Base-by-base conservation (phyloP, 2,329 filamentous ascomycete genomes). In the Tolypocladium pustulatum region DNA sequence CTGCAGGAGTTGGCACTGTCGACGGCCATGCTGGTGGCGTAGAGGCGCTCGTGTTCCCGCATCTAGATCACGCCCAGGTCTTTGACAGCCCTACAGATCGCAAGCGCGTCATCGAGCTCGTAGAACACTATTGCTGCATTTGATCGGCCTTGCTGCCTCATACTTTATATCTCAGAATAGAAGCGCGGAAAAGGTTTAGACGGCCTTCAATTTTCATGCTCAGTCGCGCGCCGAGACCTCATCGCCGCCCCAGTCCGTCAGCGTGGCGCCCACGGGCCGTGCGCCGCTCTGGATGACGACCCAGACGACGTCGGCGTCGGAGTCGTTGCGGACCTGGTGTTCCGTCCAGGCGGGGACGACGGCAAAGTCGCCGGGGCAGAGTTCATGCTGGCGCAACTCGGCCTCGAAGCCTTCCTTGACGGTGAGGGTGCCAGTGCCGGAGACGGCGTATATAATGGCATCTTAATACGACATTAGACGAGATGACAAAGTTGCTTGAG, bases 331-430 rank as follows among this genome's bases (percentile, higher is more conserved):
- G 57, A 86, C 80, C 68, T 89, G 86, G 71, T 90, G 86, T 68
- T 90, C 86, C 0, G 83, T 82, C 77, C 81, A 89, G 0, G 86
- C 81, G 0, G 87, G 87, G 15, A 90, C 80, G 58, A 89, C 78
- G 3, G 85, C 86, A 69, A 88, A 90, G 68, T 90, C 87, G 0
- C 88, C 87, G 0, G 82, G 76, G 1, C 71, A 70, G 8, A 91
- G 75, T 22, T 81, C 74, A 61, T 87, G 78, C 38, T 80, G 78
- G 61, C 80, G 80, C 0, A 78, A 68, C 36, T 77, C 72, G 38
- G 74, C 73, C 54, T 78, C 79, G 15, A 83, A 79, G 49, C 79
- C 76, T 25, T 83, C 76, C 57, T 78, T 78, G 0, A 80, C 85
- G 3, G 88, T 76, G 10, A 90, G 76, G 17, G 79, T 73, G 6